Percentiles rank a stretch among this genome's conserved stretches.
These are phyloP conservation scores for Endocalyx cinctus DNA, from an alignment of 2,329 filamentous ascomycete species.

Conservation along the genomic window DNA sequence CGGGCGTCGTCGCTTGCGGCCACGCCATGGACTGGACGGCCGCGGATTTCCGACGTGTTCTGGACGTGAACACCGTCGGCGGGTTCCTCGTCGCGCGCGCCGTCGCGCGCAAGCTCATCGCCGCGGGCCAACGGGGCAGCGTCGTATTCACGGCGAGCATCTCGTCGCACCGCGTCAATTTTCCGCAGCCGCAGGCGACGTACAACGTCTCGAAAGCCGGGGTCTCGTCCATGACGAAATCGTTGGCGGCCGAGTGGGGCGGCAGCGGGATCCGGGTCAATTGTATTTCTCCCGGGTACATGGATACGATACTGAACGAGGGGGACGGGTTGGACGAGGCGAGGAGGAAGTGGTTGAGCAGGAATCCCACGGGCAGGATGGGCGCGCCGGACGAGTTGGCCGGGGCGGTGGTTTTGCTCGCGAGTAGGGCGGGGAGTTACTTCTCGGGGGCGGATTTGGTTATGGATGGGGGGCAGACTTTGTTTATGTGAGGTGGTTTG, in stretches of 20 bases:
- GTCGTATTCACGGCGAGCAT: conserved; percentile 66
- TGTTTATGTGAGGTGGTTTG: conserved; percentile 20
- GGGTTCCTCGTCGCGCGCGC: conserved; percentile 68
- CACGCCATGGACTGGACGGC: conserved; percentile 56
- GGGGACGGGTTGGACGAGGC: conserved; percentile 52
- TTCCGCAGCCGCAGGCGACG: conserved; percentile 64
- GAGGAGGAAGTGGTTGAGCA: conserved; percentile 50
- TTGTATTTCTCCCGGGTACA: conserved; percentile 67
- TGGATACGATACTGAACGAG: conserved; percentile 71
- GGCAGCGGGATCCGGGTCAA: conserved; percentile 67
- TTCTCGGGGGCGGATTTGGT: conserved; percentile 65
- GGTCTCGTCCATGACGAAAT: conserved; percentile 57
- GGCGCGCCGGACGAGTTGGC: conserved; percentile 59
- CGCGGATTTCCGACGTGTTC: conserved; percentile 55
- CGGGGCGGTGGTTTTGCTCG: conserved; percentile 56
- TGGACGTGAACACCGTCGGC: conserved; percentile 71
- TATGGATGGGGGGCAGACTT: conserved; percentile 52
- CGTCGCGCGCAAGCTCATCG: conserved; percentile 48
- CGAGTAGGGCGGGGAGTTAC: conserved; percentile 58
- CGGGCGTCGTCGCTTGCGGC: conserved; percentile 61
- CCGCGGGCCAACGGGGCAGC: conserved; percentile 45
- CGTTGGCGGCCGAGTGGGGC: conserved; percentile 70
- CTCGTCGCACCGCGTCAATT: conserved; percentile 65
- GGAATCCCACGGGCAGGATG: conserved; percentile 63
- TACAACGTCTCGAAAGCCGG: conserved; percentile 73